A percentile compares a stretch with the other conserved stretches of the same genome.
Conservation (phyloP, 78 protist species). For the Bodo saltans region DNA sequence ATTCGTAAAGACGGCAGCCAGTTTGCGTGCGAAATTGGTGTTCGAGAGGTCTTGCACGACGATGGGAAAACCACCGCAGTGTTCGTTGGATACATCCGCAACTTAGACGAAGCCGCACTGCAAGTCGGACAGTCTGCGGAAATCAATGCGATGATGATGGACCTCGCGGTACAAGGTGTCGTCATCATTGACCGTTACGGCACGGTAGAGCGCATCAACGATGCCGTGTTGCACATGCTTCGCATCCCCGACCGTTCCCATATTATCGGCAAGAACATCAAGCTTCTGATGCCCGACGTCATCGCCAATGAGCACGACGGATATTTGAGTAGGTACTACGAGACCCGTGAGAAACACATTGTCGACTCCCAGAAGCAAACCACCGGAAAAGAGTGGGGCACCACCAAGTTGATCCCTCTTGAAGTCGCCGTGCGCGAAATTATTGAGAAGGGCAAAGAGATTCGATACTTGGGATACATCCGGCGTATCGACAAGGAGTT, state of each 20-base stretch:
- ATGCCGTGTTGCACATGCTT: background rate
- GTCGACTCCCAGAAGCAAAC: background rate
- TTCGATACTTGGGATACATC: background rate
- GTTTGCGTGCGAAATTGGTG: background rate
- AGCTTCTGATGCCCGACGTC: constrained; percentile 4
- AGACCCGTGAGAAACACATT: constrained; percentile 5
- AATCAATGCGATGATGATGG: background rate
- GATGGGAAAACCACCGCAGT: background rate
- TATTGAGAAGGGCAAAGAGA: background rate
- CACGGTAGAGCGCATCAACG: background rate
- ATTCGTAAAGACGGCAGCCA: background rate
- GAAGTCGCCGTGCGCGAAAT: background rate
- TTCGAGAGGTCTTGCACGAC: background rate
- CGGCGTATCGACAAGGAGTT: background rate
- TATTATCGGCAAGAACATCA: constrained; percentile 16
- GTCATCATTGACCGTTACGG: background rate
- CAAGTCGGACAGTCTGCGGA: background rate
- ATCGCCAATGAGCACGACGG: constrained; percentile 26
- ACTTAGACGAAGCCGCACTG: background rate
- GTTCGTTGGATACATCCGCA: constrained; percentile 1
- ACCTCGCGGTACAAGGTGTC: background rate
- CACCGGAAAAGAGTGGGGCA: background rate
- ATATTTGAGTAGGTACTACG: background rate
- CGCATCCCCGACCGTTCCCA: background rate
- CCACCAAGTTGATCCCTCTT: background rate